These are phyloP conservation scores for Phymatotrichopsis omnivora DNA, from an alignment of 2,329 filamentous ascomycete species.

Conservation along the genomic window DNA sequence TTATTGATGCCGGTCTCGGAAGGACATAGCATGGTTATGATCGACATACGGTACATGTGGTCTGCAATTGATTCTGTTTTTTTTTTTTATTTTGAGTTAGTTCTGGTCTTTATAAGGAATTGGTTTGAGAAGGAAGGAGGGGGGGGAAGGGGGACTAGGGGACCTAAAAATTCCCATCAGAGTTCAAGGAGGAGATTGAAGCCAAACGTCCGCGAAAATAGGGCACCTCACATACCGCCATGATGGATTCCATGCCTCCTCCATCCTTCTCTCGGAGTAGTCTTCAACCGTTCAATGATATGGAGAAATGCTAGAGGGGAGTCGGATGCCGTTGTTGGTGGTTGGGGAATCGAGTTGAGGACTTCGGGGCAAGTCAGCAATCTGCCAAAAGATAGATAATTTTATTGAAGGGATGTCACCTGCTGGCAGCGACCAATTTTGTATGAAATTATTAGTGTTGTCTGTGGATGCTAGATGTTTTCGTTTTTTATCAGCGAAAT, in stretches of 20 bases:
- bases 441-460: slow-evolving; percentile 15
- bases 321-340: slow-evolving; percentile 49
- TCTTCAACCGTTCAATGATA: slow-evolving; percentile 86
- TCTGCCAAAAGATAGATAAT: slow-evolving; percentile 1
- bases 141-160: not conserved
- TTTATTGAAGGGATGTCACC: slow-evolving; percentile 19
- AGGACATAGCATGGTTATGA: slow-evolving; percentile 88
- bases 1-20: slow-evolving; percentile 58
- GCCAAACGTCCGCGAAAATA: not conserved
- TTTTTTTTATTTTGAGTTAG: not conserved
- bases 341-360: slow-evolving; percentile 52
- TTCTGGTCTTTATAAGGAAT: slow-evolving; percentile 6
- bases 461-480: slow-evolving; percentile 3
- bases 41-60: slow-evolving; percentile 99
- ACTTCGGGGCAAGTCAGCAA: slow-evolving; percentile 39
- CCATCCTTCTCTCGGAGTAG: slow-evolving; percentile 94
- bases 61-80: slow-evolving; percentile 76
- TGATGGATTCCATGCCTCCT: slow-evolving; percentile 64
- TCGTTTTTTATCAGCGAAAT: not conserved
- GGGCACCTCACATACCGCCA: slow-evolving; percentile 25
- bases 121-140: slow-evolving; percentile 19
- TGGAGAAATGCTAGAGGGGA: slow-evolving; percentile 91
- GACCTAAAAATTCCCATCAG: too few relatives aligned
- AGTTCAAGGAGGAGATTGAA: not conserved
- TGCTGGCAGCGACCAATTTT: slow-evolving; percentile 28